Conservation (phyloP, 495 filamentous ascomycete species). For the Glarea lozoyensis region DNA sequence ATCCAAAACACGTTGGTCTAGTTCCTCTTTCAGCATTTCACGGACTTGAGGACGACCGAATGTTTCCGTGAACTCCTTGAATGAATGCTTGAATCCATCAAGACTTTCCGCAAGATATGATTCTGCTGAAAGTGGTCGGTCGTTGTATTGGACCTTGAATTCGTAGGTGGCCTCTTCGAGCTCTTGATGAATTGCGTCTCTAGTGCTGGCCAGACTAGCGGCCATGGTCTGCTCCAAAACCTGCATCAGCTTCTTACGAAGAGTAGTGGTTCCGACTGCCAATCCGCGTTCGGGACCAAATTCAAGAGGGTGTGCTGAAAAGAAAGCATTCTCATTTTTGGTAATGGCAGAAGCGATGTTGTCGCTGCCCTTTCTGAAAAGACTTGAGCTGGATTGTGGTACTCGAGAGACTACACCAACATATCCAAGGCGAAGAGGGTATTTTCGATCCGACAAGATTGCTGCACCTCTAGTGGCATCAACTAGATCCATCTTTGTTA, state of each 20-base stretch:
- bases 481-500: conserved; percentile 99
- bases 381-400: conserved; percentile 54
- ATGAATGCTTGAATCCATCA: conserved; percentile 95
- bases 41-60: conserved; percentile 88
- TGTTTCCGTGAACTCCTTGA: conserved; percentile 80
- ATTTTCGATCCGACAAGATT: conserved; percentile 82
- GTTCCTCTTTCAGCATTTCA: conserved; percentile 79
- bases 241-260: conserved; percentile 93
- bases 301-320: conserved; percentile 72
- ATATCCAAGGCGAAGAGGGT: conserved; percentile 91
- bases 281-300: conserved; percentile 66
- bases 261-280: conserved; percentile 70
- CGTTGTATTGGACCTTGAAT: conserved; percentile 99
- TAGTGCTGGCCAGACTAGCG: conserved; percentile 74
- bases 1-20: conserved; percentile 93
- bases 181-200: conserved; percentile 87
- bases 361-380: conserved; percentile 77
- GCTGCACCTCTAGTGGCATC: conserved; percentile 68
- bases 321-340: conserved; percentile 83
- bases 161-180: conserved; percentile 97
- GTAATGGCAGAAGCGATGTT: conserved; percentile 76
- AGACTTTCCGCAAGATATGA: conserved; percentile 92
- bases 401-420: conserved; percentile 87
- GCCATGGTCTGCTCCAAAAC: conserved; percentile 97
- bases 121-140: conserved; percentile 86